Percentiles rank a stretch among this genome's conserved stretches.
Evolutionary conservation across 495 filamentous ascomycete genomes (phyloP).

Genomic region (Cladorrhinum samala): DNA sequence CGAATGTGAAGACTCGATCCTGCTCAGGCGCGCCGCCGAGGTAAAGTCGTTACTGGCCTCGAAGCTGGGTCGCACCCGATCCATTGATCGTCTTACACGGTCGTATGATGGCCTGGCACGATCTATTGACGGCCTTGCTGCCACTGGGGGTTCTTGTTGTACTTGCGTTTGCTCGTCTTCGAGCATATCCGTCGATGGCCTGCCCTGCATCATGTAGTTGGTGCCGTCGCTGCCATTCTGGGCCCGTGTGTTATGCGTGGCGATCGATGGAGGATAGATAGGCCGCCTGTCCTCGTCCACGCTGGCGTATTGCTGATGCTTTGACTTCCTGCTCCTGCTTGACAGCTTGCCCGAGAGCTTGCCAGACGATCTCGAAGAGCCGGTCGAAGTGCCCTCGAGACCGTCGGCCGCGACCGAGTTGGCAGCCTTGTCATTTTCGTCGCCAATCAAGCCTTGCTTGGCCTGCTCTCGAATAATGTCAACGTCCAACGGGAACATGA

Average conservation of each 20-base stretch:
- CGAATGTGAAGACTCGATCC: conserved; percentile 71
- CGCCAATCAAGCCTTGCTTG: conserved; percentile 62
- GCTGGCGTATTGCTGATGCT: conserved; percentile 52
- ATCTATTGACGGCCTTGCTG: conserved; percentile 54
- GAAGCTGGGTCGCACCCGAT: conserved; percentile 69
- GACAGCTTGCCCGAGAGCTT: conserved; percentile 14
- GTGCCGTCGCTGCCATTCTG: conserved; percentile 93
- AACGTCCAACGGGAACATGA: conserved; percentile 84
- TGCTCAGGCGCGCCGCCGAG: conserved; percentile 71
- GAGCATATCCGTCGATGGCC: conserved; percentile 35
- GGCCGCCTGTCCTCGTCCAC: conserved; percentile 78
- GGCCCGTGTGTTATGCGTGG: conserved; percentile 74
- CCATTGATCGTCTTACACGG: conserved; percentile 67
- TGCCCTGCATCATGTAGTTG: conserved; percentile 69
- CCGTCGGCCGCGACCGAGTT: conserved; percentile 19
- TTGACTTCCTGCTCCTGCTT: conserved; percentile 36
- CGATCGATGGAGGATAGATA: conserved; percentile 84
- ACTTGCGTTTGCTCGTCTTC: background rate
- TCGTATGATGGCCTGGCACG: conserved; percentile 73
- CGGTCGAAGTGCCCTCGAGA: conserved; percentile 30
- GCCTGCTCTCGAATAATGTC: conserved; percentile 96
- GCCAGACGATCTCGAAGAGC: conserved; percentile 45
- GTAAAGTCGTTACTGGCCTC: conserved; percentile 88
- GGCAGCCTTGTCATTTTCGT: conserved; percentile 24
- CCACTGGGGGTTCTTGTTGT: conserved; percentile 25